phyloP scores from a whole-genome alignment of 768 basidiomycete species.

The Lactarius deliciosus region DNA sequence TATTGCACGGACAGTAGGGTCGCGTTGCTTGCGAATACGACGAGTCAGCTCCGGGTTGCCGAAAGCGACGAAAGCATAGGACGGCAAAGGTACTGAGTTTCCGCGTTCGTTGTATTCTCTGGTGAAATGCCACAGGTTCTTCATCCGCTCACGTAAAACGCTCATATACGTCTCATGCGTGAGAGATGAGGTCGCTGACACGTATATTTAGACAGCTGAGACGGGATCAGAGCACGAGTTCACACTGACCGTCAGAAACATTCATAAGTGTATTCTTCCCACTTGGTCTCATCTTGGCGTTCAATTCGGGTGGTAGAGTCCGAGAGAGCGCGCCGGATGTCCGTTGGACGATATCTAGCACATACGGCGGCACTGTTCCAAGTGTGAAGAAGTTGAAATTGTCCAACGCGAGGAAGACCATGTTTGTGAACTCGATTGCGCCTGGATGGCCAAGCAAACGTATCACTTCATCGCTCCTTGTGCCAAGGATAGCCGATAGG shows the following conservation, averaged over 20 bases:
- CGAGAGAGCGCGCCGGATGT: neutral
- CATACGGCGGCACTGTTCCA: no score
- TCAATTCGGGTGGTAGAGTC: neutral
- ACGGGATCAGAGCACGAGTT: conserved; percentile 1
- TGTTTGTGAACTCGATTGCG: neutral
- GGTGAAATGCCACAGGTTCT: neutral
- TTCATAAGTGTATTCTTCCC: neutral
- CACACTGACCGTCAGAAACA: neutral
- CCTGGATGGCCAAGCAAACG: neutral
- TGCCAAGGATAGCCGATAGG: neutral
- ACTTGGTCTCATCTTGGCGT: neutral
- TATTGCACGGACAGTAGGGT: neutral
- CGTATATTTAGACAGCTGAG: neutral
- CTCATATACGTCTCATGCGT: neutral
- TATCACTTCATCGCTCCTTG: neutral
- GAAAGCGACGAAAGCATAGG: neutral
- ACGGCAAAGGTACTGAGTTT: neutral
- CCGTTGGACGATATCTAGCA: neutral
- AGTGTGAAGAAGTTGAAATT: no score
- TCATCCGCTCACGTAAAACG: conserved; percentile 1
- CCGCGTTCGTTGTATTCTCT: neutral
- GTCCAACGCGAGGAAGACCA: neutral
- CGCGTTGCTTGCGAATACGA: neutral
- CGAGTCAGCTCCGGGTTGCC: neutral
- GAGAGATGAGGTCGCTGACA: neutral